Percentiles rank a stretch among this genome's conserved stretches.
Conservation (phyloP, 768 basidiomycete genomes). For the Kwoniella mangroviensis region DNA sequence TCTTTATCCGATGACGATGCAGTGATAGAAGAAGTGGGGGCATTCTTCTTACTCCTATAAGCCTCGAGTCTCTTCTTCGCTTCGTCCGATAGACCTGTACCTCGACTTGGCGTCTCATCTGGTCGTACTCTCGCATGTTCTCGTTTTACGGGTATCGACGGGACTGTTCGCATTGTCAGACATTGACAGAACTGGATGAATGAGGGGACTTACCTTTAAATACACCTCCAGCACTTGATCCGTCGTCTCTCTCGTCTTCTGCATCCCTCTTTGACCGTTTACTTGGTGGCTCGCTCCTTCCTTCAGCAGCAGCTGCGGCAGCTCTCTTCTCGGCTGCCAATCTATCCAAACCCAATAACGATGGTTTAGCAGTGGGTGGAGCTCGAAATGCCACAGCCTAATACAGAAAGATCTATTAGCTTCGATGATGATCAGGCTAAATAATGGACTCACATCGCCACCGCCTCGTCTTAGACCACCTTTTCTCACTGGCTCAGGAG, state of each 20-base stretch:
- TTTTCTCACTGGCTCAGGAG: conserved; percentile 74
- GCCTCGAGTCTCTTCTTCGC: conserved; percentile 78
- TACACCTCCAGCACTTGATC: conserved; percentile 62
- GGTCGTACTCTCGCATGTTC: conserved; percentile 73
- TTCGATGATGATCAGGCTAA: not conserved
- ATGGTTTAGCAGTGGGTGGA: conserved; percentile 73
- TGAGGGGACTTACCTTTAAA: conserved; percentile 77
- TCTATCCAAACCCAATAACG: conserved; percentile 82
- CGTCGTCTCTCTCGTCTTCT: conserved; percentile 58
- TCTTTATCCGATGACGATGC: conserved; percentile 31
- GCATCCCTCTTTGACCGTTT: conserved; percentile 72
- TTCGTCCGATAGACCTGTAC: conserved; percentile 80
- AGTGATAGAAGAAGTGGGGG: conserved; percentile 58
- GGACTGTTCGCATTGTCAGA: conserved; percentile 65
- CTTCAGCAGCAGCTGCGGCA: conserved; percentile 62
- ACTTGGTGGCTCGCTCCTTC: conserved; percentile 56
- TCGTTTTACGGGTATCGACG: conserved; percentile 69
- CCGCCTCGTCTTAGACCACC: conserved; percentile 76
- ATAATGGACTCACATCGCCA: conserved; percentile 55
- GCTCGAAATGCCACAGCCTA: conserved; percentile 81
- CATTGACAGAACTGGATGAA: not conserved
- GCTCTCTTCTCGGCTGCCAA: conserved; percentile 84
- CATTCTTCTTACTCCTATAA: conserved; percentile 70
- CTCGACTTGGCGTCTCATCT: conserved; percentile 91
- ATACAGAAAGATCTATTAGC: conserved; percentile 6